A percentile compares a stretch with the other conserved stretches of the same genome.
Conservation (phyloP, 306 rosid species). For the Vigna angularis region DNA sequence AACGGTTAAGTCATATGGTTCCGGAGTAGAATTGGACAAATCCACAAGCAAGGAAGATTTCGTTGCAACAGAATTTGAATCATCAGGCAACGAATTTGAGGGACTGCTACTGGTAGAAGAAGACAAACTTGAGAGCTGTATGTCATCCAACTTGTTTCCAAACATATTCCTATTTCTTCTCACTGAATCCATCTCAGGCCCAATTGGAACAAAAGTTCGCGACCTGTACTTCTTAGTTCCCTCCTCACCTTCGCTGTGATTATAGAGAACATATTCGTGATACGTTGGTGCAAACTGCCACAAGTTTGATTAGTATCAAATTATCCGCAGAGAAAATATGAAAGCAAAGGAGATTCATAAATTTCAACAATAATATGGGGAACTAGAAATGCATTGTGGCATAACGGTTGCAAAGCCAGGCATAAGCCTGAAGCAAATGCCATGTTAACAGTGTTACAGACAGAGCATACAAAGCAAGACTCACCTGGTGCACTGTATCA, state of each 20-base stretch:
- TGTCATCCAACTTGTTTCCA: conserved; percentile 88
- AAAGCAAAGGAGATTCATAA: conserved; percentile 15
- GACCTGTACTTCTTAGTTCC: conserved; percentile 89
- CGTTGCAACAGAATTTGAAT: conserved; percentile 54
- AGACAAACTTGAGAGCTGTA: conserved; percentile 78
- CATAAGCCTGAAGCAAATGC: conserved; percentile 32
- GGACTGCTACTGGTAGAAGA: conserved; percentile 68
- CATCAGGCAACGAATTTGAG: conserved; percentile 45
- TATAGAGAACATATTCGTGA: conserved; percentile 97
- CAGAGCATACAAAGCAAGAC: conserved; percentile 35
- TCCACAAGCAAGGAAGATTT: conserved; percentile 90
- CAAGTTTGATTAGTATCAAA: conserved; percentile 32
- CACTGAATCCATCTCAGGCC: conserved; percentile 93
- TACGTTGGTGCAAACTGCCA: conserved; percentile 98
- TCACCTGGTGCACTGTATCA: conserved; percentile 98
- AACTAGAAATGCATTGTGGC: conserved; percentile 31
- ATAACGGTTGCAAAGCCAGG: conserved; percentile 6
- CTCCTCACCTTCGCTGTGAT: conserved; percentile 89
- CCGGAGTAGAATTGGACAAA: conserved; percentile 56
- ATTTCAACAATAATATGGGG: conserved; percentile 29
- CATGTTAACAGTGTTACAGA: background rate
- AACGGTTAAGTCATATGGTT: conserved; percentile 80
- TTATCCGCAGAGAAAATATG: conserved; percentile 36
- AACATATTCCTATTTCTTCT: conserved; percentile 69
- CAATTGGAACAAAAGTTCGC: conserved; percentile 96